Percentiles rank a stretch among this genome's conserved stretches.
phyloP scores from a whole-genome alignment of 1,139 yeast genomes.

The Yamadazyma siamensis region DNA sequence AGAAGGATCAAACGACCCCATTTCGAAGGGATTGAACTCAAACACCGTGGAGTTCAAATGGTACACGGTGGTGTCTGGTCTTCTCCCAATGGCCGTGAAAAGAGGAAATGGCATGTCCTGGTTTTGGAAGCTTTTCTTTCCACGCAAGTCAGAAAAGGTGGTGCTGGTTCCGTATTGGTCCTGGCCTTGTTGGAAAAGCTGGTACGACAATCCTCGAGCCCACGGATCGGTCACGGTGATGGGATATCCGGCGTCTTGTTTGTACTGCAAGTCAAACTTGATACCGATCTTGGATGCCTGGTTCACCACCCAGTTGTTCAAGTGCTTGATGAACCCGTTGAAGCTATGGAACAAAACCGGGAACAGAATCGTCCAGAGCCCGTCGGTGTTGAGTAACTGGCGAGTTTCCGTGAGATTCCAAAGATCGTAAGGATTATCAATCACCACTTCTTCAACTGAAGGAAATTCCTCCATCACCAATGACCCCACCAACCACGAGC shows the following conservation, averaged over 20 bases:
- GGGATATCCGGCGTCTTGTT: slow-evolving; percentile 31
- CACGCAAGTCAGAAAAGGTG: slow-evolving; percentile 33
- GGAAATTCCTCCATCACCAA: slow-evolving; percentile 33
- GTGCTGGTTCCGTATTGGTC: slow-evolving; percentile 23
- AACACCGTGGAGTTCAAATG: slow-evolving; percentile 34
- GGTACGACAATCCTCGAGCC: slow-evolving; percentile 40
- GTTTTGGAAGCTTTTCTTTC: slow-evolving; percentile 23
- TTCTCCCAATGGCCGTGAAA: slow-evolving; percentile 33
- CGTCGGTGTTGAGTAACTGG: slow-evolving; percentile 25
- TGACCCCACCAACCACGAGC: slow-evolving; percentile 37
- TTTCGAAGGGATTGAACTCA: slow-evolving; percentile 41
- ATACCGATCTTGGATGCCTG: slow-evolving; percentile 22
- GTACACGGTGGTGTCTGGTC: slow-evolving; percentile 31
- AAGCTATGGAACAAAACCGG: slow-evolving; percentile 23
- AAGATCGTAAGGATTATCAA: slow-evolving; percentile 25
- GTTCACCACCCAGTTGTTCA: slow-evolving; percentile 26
- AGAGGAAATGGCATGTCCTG: slow-evolving; percentile 43
- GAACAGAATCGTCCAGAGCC: slow-evolving; percentile 19
- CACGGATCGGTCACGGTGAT: slow-evolving; percentile 33
- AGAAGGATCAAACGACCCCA: slow-evolving; percentile 42
- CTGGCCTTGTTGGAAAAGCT: slow-evolving; percentile 28
- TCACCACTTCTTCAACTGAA: slow-evolving; percentile 31
- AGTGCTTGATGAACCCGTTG: slow-evolving; percentile 23
- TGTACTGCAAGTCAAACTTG: slow-evolving; percentile 24
- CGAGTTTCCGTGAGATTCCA: slow-evolving; percentile 35